A percentile compares a stretch with the other conserved stretches of the same genome.
phyloP scores from a whole-genome alignment of 1,284 basidiomycete genomes.

The Apiotrichum gamsii region DNA sequence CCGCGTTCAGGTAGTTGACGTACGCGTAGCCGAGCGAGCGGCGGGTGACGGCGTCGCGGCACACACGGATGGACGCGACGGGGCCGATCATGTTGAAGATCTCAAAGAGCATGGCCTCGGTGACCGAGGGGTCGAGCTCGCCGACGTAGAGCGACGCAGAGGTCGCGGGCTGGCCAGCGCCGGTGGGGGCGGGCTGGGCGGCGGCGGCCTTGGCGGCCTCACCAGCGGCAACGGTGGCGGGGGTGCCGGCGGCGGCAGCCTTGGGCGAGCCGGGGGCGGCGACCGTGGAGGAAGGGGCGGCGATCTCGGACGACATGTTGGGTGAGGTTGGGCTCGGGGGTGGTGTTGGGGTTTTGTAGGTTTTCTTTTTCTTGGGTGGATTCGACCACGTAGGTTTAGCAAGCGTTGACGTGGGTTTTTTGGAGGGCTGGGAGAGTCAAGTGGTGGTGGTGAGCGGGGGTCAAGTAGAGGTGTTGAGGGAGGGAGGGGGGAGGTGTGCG shows the following conservation, averaged over 20 bases:
- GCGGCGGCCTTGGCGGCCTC: constrained; percentile 24
- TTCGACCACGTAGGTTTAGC: constrained; percentile 22
- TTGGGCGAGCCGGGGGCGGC: constrained; percentile 18
- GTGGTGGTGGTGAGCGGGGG: no score
- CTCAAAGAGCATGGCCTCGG: constrained; percentile 99
- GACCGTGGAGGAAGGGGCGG: constrained; percentile 26
- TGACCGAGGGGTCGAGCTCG: constrained; percentile 94
- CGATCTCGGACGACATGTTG: constrained; percentile 31
- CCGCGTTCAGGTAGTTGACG: constrained; percentile 96
- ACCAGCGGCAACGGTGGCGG: constrained; percentile 24
- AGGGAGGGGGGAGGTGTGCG: not conserved
- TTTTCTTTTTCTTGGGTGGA: constrained; percentile 22
- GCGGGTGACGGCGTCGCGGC: constrained; percentile 98
- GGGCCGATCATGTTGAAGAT: constrained; percentile 99
- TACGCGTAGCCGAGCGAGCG: constrained; percentile 99
- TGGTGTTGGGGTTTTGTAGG: constrained; percentile 8
- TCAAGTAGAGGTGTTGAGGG: constrained; percentile 1
- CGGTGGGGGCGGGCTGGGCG: constrained; percentile 45
- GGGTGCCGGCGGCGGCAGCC: constrained; percentile 19
- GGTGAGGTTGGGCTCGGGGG: constrained; percentile 3
- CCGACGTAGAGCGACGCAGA: constrained; percentile 97
- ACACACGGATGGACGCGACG: constrained; percentile 98
- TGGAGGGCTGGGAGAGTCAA: constrained; percentile 2
- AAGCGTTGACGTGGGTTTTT: constrained; percentile 27
- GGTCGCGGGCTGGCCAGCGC: constrained; percentile 57